Percentiles rank a stretch among this genome's conserved stretches.
phyloP scores from a whole-genome alignment of 208 protist species.

The Endotrypanum monterogeii region DNA sequence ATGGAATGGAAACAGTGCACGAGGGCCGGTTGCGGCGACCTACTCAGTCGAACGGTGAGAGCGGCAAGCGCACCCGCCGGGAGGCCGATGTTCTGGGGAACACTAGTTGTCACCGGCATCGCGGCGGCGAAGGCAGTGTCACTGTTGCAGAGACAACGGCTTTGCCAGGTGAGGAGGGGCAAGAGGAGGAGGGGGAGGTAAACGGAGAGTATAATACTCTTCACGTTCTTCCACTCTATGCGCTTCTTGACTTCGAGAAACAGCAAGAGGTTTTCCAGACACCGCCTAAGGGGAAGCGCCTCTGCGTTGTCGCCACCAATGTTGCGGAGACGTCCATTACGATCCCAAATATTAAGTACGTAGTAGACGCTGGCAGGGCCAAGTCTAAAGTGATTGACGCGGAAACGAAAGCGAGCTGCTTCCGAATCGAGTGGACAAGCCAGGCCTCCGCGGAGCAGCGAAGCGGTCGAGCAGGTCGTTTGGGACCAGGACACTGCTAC shows the following conservation, averaged over 20 bases:
- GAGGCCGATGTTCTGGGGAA: conserved; percentile 17
- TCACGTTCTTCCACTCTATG: conserved; percentile 98
- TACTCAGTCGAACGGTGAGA: conserved; percentile 4
- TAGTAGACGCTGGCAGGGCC: conserved; percentile 97
- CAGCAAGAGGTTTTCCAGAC: conserved; percentile 95
- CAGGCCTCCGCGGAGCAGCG: conserved; percentile 97
- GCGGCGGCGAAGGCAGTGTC: conserved; percentile 4
- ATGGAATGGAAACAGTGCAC: conserved; percentile 26
- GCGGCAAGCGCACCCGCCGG: conserved; percentile 29
- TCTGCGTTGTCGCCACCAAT: conserved; percentile 99
- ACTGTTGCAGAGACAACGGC: conserved; percentile 4
- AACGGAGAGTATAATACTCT: conserved; percentile 91
- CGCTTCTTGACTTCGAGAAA: conserved; percentile 92
- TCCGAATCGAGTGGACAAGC: conserved; percentile 96
- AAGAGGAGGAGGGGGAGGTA: conserved; percentile 84
- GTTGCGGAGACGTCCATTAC: conserved; percentile 99
- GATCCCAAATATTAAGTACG: conserved; percentile 98
- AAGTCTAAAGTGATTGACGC: conserved; percentile 97
- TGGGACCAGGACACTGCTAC: conserved; percentile 97
- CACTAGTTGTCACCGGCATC: neutral
- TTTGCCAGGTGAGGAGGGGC: conserved; percentile 10
- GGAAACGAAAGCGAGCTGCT: conserved; percentile 96
- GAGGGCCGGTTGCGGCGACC: conserved; percentile 24
- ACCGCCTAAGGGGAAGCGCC: conserved; percentile 85
- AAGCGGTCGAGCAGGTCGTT: conserved; percentile 95